Percentiles rank a stretch among this genome's conserved stretches.
These are phyloP conservation scores for Colletotrichum orchidophilum DNA, from an alignment of 2,329 filamentous ascomycete species.

Conservation along the genomic window DNA sequence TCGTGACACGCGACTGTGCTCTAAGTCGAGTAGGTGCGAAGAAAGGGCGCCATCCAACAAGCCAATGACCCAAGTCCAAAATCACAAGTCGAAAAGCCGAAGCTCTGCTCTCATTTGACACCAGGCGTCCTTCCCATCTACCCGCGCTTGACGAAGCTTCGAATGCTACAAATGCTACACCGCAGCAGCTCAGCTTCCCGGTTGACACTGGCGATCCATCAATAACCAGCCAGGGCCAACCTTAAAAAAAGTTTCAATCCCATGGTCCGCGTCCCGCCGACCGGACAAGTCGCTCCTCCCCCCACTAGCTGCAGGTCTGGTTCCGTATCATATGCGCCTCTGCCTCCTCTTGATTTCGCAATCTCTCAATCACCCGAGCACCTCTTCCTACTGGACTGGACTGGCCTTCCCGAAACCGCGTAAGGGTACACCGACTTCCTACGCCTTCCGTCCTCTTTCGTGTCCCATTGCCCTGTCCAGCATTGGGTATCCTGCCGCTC, in stretches of 20 bases:
- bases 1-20: slow-evolving; percentile 18
- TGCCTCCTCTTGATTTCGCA: slow-evolving; percentile 1
- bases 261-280: slow-evolving; percentile 23
- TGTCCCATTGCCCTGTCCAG: background rate
- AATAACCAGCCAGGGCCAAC: background rate
- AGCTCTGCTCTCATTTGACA: background rate
- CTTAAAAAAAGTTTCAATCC: slow-evolving; percentile 12
- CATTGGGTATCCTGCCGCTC: background rate
- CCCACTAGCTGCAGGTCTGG: slow-evolving; percentile 27
- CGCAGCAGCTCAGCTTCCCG: background rate
- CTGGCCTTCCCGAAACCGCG: slow-evolving; percentile 11
- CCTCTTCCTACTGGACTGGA: slow-evolving; percentile 20
- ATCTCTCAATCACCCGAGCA: slow-evolving; percentile 20
- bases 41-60: background rate
- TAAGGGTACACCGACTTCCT: slow-evolving; percentile 5
- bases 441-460: slow-evolving; percentile 2
- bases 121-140: background rate
- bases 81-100: background rate
- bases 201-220: background rate
- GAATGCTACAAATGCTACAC: background rate
- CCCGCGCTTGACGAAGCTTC: background rate
- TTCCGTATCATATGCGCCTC: slow-evolving; percentile 23
- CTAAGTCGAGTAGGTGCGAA: background rate
- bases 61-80: background rate
- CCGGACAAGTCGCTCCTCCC: slow-evolving; percentile 23